phyloP scores from a whole-genome alignment of 345 rosid genomes.

The Psidium guajava region DNA sequence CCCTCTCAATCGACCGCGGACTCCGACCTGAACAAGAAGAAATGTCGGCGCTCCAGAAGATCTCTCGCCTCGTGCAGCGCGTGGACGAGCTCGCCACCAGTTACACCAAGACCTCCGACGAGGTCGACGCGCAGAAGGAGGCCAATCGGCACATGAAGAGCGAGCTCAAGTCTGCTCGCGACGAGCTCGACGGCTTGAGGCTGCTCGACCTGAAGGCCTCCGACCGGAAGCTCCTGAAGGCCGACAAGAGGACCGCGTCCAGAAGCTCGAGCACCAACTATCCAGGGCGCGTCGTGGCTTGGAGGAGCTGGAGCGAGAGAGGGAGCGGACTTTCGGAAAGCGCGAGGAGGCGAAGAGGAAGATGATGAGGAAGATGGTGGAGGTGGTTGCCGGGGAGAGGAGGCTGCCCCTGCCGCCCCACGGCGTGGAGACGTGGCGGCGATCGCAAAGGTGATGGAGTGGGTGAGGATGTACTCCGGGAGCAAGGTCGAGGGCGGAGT shows the following conservation, averaged over 20 bases:
- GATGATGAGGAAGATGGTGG: constrained; percentile 2
- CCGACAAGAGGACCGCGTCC: background rate
- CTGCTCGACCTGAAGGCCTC: background rate
- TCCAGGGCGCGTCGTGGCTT: background rate
- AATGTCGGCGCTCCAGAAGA: background rate
- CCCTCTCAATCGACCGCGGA: background rate
- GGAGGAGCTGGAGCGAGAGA: background rate
- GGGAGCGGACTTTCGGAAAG: background rate
- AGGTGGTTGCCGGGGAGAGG: background rate
- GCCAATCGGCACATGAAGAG: constrained; percentile 1
- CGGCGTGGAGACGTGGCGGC: background rate
- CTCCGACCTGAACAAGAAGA: background rate
- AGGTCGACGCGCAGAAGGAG: background rate
- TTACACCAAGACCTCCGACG: background rate
- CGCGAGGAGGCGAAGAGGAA: background rate
- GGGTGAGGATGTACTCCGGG: background rate
- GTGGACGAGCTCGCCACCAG: background rate
- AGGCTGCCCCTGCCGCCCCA: too few relatives aligned
- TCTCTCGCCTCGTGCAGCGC: background rate
- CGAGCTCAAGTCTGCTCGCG: background rate
- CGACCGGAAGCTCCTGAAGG: background rate
- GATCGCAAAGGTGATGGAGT: background rate
- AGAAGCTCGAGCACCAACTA: constrained; percentile 1
- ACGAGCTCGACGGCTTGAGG: background rate
- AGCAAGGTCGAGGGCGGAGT: background rate